These are phyloP conservation scores for Thielaviopsis populi DNA, from an alignment of 2,329 filamentous ascomycete genomes.

Conservation along the genomic window DNA sequence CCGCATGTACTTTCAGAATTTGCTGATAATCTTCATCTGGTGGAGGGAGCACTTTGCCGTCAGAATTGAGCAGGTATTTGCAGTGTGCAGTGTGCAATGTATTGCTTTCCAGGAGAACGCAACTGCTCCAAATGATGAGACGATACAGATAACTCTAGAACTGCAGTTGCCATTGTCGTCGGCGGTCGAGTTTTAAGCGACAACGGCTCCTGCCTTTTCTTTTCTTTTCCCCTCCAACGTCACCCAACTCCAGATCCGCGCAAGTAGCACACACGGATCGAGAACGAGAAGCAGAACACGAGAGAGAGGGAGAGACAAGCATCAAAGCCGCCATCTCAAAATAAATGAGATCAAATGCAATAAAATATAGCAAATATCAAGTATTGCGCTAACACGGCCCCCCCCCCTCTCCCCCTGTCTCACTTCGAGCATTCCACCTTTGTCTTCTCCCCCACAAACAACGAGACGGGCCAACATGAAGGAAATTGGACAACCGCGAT, in stretches of 20 bases:
- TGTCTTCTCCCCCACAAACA: not conserved
- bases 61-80: no score
- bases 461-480: not conserved
- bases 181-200: not conserved
- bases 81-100: not conserved
- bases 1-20: no score
- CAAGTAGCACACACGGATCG: not conserved
- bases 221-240: not conserved
- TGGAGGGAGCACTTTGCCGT: no score
- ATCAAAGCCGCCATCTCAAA: not conserved
- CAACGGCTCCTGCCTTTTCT: not conserved
- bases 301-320: not conserved
- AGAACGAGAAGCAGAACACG: not conserved
- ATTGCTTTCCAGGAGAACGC: not conserved
- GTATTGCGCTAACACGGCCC: not conserved
- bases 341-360: not conserved
- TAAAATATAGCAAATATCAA: not conserved
- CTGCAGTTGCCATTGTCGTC: not conserved
- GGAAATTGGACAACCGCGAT: not conserved
- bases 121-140: not conserved
- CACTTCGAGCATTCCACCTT: not conserved
- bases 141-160: not conserved
- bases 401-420: not conserved
- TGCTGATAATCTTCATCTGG: no score
- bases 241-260: not conserved